phyloP scores from a whole-genome alignment of 495 filamentous ascomycete species.

The Aspergillus carlsbadensis region DNA sequence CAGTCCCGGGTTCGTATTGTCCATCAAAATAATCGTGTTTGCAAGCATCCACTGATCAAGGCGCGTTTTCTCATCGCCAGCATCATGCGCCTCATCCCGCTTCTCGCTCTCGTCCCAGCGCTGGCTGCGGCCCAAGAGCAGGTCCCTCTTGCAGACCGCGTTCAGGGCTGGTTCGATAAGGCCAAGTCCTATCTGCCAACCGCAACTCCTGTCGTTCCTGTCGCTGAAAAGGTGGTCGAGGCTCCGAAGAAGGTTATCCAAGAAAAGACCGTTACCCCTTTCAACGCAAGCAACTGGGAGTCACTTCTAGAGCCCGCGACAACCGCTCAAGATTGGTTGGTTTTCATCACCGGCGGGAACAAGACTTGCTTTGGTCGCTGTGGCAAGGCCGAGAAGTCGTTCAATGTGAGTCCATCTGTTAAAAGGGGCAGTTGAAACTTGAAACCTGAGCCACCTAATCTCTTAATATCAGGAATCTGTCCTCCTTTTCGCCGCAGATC shows the following conservation, averaged over 20 bases:
- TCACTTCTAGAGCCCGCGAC: slow-evolving; percentile 61
- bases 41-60: slow-evolving; percentile 9
- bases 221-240: slow-evolving; percentile 51
- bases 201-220: slow-evolving; percentile 45
- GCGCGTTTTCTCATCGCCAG: slow-evolving; percentile 11
- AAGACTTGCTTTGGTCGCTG: slow-evolving; percentile 79
- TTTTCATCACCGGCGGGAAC: slow-evolving; percentile 80
- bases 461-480: slow-evolving; percentile 57
- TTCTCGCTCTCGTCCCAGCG: slow-evolving; percentile 64
- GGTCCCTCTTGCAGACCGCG: slow-evolving; percentile 66
- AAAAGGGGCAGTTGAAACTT: too few relatives aligned
- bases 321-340: slow-evolving; percentile 74
- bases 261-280: slow-evolving; percentile 52
- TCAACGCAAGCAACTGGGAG: slow-evolving; percentile 75
- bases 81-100: slow-evolving; percentile 68
- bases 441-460: slow-evolving; percentile 12
- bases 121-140: slow-evolving; percentile 73
- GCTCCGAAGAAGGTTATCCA: slow-evolving; percentile 53
- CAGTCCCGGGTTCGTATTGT: slow-evolving; percentile 24
- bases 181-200: slow-evolving; percentile 59
- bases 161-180: slow-evolving; percentile 64
- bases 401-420: slow-evolving; percentile 47
- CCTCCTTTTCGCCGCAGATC: slow-evolving; percentile 61
- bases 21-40: background rate
- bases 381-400: slow-evolving; percentile 50